These are phyloP conservation scores for Francoa sonchifolia DNA, from an alignment of 441 rosid species.

Conservation along the genomic window DNA sequence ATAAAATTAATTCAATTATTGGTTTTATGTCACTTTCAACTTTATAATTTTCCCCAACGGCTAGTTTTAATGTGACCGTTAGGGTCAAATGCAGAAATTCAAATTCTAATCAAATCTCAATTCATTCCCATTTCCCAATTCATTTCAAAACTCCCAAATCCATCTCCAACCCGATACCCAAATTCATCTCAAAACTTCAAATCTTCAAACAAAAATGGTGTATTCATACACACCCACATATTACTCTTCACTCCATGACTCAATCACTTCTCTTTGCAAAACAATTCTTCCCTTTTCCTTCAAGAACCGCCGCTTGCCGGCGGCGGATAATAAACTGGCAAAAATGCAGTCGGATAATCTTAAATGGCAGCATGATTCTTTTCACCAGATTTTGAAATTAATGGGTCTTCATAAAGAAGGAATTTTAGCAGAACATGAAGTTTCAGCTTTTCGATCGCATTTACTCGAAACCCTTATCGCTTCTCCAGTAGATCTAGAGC, in stretches of 20 bases:
- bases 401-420: constrained; percentile 60
- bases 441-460: constrained; percentile 41
- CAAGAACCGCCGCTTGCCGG: constrained; percentile 40
- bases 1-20: too few relatives aligned
- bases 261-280: constrained; percentile 69
- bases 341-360: constrained; percentile 60
- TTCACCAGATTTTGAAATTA: constrained; percentile 58
- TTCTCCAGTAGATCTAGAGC: constrained; percentile 42
- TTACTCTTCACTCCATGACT: constrained; percentile 68
- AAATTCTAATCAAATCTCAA: too few relatives aligned
- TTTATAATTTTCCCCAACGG: too few relatives aligned
- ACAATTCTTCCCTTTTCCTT: constrained; percentile 57
- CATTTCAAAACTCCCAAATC: too few relatives aligned
- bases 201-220: constrained; percentile 45
- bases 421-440: constrained; percentile 40
- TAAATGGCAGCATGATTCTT: constrained; percentile 77
- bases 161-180: too few relatives aligned
- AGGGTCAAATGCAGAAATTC: too few relatives aligned
- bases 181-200: too few relatives aligned
- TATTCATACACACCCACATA: constrained; percentile 60
- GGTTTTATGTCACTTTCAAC: too few relatives aligned
- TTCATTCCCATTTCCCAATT: too few relatives aligned
- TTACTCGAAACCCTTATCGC: constrained; percentile 50
- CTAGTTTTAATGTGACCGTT: too few relatives aligned
- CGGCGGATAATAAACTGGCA: constrained; percentile 38